A percentile compares a stretch with the other conserved stretches of the same genome.
These are phyloP conservation scores for Decorospora gaudefroyi DNA, from an alignment of 2,329 filamentous ascomycete species.

Conservation along the genomic window DNA sequence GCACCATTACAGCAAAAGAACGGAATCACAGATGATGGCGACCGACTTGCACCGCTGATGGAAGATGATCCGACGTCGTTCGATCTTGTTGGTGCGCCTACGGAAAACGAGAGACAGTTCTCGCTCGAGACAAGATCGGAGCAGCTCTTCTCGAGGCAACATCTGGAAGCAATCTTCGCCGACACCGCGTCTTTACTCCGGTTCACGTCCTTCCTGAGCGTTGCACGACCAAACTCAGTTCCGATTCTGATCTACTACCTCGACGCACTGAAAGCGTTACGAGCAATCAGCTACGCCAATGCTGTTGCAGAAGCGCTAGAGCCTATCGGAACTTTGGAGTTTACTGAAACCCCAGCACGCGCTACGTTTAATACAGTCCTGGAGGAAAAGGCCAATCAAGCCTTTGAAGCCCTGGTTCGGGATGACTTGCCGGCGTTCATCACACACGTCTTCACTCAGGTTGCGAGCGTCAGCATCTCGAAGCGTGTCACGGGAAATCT, in stretches of 20 bases:
- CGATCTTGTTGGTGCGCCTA: conserved; percentile 56
- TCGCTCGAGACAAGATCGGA: conserved; percentile 68
- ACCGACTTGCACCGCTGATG: conserved; percentile 53
- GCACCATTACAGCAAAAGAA: conserved; percentile 52
- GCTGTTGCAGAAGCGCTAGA: conserved; percentile 66
- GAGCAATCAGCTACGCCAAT: conserved; percentile 73
- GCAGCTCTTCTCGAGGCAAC: conserved; percentile 67
- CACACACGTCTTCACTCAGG: conserved; percentile 68
- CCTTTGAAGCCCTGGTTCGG: conserved; percentile 66
- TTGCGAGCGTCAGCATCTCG: conserved; percentile 71
- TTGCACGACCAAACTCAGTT: conserved; percentile 64
- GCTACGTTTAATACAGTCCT: conserved; percentile 63
- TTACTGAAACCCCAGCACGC: conserved; percentile 57
- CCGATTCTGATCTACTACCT: conserved; percentile 72
- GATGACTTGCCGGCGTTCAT: conserved; percentile 75
- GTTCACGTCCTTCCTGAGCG: conserved; percentile 69
- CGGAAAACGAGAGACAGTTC: conserved; percentile 46
- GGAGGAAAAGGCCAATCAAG: conserved; percentile 65
- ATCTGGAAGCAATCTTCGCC: conserved; percentile 67
- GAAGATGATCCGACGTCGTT: conserved; percentile 60
- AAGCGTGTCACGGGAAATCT: conserved; percentile 69
- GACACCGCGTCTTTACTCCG: conserved; percentile 65
- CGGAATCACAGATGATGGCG: conserved; percentile 48
- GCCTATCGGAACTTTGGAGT: conserved; percentile 60
- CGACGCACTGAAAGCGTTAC: conserved; percentile 70